Percentiles rank a stretch among this genome's conserved stretches.
Evolutionary conservation across 2,329 filamentous ascomycete genomes (phyloP).

Genomic region (Ophiosphaerella herpotricha): DNA sequence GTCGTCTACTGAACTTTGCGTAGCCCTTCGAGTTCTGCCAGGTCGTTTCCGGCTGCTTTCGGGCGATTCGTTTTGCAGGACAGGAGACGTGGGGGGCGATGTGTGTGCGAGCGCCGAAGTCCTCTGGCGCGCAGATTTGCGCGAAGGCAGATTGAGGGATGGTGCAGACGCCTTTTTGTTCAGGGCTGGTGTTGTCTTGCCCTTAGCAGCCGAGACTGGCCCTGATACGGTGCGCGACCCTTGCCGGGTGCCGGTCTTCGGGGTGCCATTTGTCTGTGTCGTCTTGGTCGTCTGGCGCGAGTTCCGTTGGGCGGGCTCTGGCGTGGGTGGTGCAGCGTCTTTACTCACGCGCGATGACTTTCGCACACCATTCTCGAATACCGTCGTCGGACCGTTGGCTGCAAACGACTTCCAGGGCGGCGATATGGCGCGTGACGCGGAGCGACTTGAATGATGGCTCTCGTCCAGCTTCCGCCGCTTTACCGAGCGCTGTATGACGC

Average conservation of each 20-base stretch:
- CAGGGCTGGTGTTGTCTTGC: slow-evolving; percentile 19
- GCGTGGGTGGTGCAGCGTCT: slow-evolving; percentile 51
- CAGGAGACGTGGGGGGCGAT: slow-evolving; percentile 25
- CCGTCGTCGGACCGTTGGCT: slow-evolving; percentile 85
- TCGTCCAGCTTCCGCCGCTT: slow-evolving; percentile 67
- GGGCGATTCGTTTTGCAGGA: slow-evolving; percentile 17
- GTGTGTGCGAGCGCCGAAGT: slow-evolving; percentile 19
- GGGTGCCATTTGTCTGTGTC: slow-evolving; percentile 34
- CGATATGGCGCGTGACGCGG: slow-evolving; percentile 62
- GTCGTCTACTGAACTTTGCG: slow-evolving; percentile 22
- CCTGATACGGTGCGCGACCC: slow-evolving; percentile 28
- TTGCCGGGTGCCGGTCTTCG: slow-evolving; percentile 25
- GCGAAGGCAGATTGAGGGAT: slow-evolving; percentile 27
- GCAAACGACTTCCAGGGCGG: slow-evolving; percentile 91
- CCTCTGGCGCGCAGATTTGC: slow-evolving; percentile 42
- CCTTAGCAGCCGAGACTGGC: slow-evolving; percentile 16
- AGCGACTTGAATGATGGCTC: slow-evolving; percentile 35
- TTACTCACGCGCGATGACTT: slow-evolving; percentile 64
- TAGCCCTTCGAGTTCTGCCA: slow-evolving; percentile 27
- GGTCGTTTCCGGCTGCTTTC: slow-evolving; percentile 26
- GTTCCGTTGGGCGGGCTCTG: slow-evolving; percentile 49
- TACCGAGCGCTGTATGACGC: slow-evolving; percentile 41
- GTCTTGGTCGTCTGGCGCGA: slow-evolving; percentile 31
- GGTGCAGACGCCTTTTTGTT: slow-evolving; percentile 30
- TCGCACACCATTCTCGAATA: slow-evolving; percentile 67